phyloP scores from a whole-genome alignment of 106 monocot genomes.

The Iris macrosiphon region DNA sequence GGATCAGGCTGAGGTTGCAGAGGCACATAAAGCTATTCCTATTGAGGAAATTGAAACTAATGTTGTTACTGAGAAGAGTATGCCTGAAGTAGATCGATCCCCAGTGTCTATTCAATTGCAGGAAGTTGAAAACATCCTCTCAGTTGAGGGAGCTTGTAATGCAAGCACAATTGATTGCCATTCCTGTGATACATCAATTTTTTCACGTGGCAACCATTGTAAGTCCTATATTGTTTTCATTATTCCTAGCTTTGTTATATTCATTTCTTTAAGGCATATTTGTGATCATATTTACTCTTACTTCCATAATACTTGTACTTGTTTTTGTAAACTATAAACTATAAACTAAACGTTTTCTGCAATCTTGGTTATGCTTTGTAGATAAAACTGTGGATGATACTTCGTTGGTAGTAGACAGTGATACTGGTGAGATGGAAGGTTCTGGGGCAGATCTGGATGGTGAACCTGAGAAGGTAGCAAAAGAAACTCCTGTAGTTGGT shows the following conservation, averaged over 20 bases:
- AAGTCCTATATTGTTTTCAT: not conserved
- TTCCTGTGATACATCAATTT: not conserved
- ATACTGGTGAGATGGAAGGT: not conserved
- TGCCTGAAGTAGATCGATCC: not conserved
- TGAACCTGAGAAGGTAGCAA: not conserved
- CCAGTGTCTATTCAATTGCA: not conserved
- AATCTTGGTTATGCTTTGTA: not conserved
- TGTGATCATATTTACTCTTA: too few relatives aligned
- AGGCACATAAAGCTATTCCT: too few relatives aligned
- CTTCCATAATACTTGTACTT: too few relatives aligned
- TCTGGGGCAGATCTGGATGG: not conserved
- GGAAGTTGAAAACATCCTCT: not conserved
- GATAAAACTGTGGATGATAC: not conserved
- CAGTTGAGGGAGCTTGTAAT: not conserved
- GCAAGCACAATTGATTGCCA: not conserved
- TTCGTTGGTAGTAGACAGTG: not conserved
- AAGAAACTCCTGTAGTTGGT: not conserved
- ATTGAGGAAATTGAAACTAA: too few relatives aligned
- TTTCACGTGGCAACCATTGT: not conserved
- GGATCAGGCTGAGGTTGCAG: too few relatives aligned
- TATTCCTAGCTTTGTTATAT: not conserved
- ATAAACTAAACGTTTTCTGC: too few relatives aligned
- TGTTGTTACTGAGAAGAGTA: not conserved
- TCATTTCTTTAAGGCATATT: too few relatives aligned
- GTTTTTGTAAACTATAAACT: too few relatives aligned